phyloP scores from a whole-genome alignment of 2,329 filamentous ascomycete species.

The Diaporthe aspalathi region DNA sequence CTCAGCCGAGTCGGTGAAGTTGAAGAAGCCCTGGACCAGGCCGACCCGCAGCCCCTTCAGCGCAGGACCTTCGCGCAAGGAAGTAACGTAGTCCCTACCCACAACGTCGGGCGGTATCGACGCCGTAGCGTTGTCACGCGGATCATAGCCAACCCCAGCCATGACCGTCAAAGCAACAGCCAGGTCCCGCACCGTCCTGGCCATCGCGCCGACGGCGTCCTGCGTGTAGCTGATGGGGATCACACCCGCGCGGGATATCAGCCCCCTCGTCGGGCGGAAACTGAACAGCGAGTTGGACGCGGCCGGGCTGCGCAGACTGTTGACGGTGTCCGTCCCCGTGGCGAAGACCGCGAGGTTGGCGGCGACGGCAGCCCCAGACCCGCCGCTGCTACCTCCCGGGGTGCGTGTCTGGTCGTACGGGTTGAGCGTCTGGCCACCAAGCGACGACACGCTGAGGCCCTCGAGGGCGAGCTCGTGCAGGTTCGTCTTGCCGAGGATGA shows the following conservation, averaged over 20 bases:
- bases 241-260: constrained; percentile 62
- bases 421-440: constrained; percentile 73
- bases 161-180: constrained; percentile 64
- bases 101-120: constrained; percentile 54
- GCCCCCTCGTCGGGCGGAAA: constrained; percentile 65
- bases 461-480: constrained; percentile 74
- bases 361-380: constrained; percentile 69
- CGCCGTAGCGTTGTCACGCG: constrained; percentile 63
- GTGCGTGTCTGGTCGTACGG: constrained; percentile 75
- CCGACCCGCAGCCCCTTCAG: constrained; percentile 49
- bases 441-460: constrained; percentile 70
- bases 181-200: constrained; percentile 60
- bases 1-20: constrained; percentile 61
- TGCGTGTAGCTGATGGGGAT: constrained; percentile 68
- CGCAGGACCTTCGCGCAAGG: constrained; percentile 45
- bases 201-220: constrained; percentile 67
- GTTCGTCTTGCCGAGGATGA: constrained; percentile 71
- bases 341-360: constrained; percentile 67
- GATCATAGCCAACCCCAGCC: constrained; percentile 62
- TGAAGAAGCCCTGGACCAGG: constrained; percentile 65
- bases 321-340: constrained; percentile 71
- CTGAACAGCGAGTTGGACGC: constrained; percentile 71
- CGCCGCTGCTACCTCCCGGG: constrained; percentile 73
- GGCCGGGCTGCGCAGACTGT: constrained; percentile 71
- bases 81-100: constrained; percentile 59